Evolutionary conservation across 257 asterid genomes (phyloP), one percentile per base, ranked within the genome.

Genomic region (Mentha longifolia): DNA sequence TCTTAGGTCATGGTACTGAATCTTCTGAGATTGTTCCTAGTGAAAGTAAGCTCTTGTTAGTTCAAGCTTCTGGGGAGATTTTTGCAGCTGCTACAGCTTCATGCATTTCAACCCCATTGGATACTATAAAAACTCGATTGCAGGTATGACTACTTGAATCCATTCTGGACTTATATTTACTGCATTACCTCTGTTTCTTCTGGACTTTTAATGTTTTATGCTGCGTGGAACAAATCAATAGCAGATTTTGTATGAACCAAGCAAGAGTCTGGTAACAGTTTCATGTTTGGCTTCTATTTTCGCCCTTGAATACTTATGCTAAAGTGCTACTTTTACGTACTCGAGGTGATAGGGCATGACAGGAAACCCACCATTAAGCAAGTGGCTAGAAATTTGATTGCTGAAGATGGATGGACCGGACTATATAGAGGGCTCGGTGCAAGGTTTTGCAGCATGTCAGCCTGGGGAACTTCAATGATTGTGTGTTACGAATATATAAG

Each of bases 381-480:
- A 80, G 97, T 94, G 54, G 87, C 89, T 8, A 84, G 71, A 67
- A 79, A 65, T 37, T 81, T 94, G 85, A 84, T 94, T 72, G 86
- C 92, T 12, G 95, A 94, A 28, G 97, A 94, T 80, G 99, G 97
- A 56, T 94, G 97, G 97, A 77, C 87, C 14, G 97, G 97, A 74
- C 72, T 94, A 30, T 94, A 91, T 61, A 84, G 96, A 81, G 99
- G 99, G 46, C 81, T 94, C 3, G 97, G 99, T 80, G 95, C 97
- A 11, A 85, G 99, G 81, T 85, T 94, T 83, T 88, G 84, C 84
- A 89, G 97, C 83, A 91, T 88, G 92, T 94, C 99, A 16, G 97
- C 99, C 2, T 94, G 99, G 97, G 98, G 99, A 74, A 94, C 99
- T 74, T 87, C 99, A 13, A 91, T 94, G 99, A 91, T 94, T 70